Base-by-base conservation (phyloP, 495 filamentous ascomycete genomes). In the Baudoinia panamericana region DNA sequence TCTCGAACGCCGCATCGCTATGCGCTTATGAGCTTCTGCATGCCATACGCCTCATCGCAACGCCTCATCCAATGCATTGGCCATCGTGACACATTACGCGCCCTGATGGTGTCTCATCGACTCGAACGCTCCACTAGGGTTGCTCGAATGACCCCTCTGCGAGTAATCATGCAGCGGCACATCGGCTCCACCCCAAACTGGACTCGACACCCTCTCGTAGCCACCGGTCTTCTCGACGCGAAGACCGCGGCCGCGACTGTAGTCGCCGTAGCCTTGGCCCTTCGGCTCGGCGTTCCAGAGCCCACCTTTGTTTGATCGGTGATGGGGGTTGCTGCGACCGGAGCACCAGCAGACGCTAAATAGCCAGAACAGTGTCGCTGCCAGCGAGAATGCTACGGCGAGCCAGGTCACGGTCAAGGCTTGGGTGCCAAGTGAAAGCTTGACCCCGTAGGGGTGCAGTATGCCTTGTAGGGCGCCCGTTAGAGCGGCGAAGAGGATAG, bases 331-430 rank as follows among this genome's bases (percentile, higher is more conserved):
- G 36, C 51, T 48, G 50, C 59, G 43, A 45, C 74, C 75, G 41
- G 66, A 70, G 68, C 88, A 94, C 75, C 87, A 95, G 80, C 88
- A 95, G 41, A 76, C 68, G 60, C 75, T 83, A 61, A 93, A 74
- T 50, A 82, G 65, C 88, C 88, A 96, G 78, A 93, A 94, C 51
- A 93, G 50, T 42, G 69, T 69, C 11, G 75, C 75, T 33, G 56
- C 82, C 17, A 84, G 50, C 31, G 79, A 75, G 58, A 92, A 90
- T 23, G 68, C 79, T 9, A 77, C 79, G 34, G 76, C 78, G 34
- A 94, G 60, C 88, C 88, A 96, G 34, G 76, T 71, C 4, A 71
- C 61, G 18, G 69, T 69, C 41, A 81, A 73, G 59, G 80, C 86
- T 51, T 69, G 66, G 33, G 53, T 72, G 58, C 83, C 80, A 52